phyloP scores from a whole-genome alignment of 2,329 filamentous ascomycete species.

The Thielaviopsis populi region DNA sequence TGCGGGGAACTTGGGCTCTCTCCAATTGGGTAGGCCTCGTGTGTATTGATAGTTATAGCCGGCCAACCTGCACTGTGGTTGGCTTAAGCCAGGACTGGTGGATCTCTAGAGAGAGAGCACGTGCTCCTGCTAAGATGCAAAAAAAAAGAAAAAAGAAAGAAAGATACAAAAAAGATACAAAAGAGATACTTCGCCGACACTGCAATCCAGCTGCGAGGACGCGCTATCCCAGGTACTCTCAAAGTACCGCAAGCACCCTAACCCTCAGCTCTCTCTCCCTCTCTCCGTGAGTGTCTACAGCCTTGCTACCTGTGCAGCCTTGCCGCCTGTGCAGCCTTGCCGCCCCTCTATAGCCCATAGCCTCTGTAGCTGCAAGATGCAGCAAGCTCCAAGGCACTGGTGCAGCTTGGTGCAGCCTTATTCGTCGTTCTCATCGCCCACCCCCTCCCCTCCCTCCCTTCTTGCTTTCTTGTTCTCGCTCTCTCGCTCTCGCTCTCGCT shows the following conservation, averaged over 20 bases:
- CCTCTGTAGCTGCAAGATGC: background rate
- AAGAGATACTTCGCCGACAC: no score
- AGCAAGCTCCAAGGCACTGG: background rate
- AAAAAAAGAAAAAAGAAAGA: no score
- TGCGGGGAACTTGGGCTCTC: no score
- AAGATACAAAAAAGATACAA: background rate
- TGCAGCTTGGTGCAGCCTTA: constrained; percentile 9
- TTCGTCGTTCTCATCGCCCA: constrained; percentile 7
- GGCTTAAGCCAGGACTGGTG: background rate
- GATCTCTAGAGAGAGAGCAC: background rate
- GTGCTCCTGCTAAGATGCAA: background rate
- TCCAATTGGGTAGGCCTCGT: no score
- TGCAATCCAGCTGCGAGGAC: background rate
- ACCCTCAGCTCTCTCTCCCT: background rate
- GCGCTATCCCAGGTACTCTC: background rate
- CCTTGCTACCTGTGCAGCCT: background rate
- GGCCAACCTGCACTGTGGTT: background rate
- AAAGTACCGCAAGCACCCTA: background rate
- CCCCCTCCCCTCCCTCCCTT: background rate
- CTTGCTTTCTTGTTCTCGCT: background rate
- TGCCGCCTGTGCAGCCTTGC: background rate
- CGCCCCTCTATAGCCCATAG: background rate
- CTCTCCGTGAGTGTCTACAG: background rate
- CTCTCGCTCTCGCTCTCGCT: background rate
- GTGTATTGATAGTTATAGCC: no score